Base-by-base conservation (phyloP, 2,329 filamentous ascomycete genomes). In the Alternaria brassicicola region DNA sequence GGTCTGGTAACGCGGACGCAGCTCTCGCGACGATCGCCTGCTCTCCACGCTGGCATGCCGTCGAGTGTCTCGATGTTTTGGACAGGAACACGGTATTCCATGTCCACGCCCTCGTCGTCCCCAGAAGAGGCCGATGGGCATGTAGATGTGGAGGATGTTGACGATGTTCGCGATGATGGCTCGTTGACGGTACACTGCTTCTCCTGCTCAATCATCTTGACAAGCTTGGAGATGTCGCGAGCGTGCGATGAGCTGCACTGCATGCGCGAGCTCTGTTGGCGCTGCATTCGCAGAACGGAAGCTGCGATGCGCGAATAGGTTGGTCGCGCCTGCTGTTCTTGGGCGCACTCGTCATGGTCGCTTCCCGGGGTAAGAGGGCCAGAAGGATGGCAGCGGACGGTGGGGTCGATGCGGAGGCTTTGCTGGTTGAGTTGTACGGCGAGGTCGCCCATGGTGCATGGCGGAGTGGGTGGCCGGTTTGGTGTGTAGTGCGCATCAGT, bases 161-260 rank as follows among this genome's bases (percentile, higher is more conserved):
- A 64, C 5, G 47, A 53, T 15, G 59, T 42, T n/a, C 52, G 62
- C 36, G 62, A 61, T 35, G 65, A 59, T n/a, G 52, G 12, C 3
- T 69, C 61, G 65, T 55, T 69, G 57, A 76, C 51, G 54, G 53
- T 69, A 70, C 80, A 81, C 57, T 82, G 80, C 57, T 81, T 76
- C 47, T 75, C 71, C 2, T 77, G 65, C 51, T 80, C 71, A 75
- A 82, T 80, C 57, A 75, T 75, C 57, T 76, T 66, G 23, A 81
- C 78, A 15, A 82, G 72, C 25, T 70, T 68, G 12, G 77, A 74
- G 42, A 81, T 78, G 64, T 81, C 79, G 23, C 73, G 72, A 33
- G 75, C 67, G 57, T 80, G 78, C 4, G 75, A 68, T 3, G 73
- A 54, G 55, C 68, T 73, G 74, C 78, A 81, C 50, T 81, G 76